These are phyloP conservation scores for Chara braunii DNA, from an alignment of 139 green algal species.

Conservation along the genomic window DNA sequence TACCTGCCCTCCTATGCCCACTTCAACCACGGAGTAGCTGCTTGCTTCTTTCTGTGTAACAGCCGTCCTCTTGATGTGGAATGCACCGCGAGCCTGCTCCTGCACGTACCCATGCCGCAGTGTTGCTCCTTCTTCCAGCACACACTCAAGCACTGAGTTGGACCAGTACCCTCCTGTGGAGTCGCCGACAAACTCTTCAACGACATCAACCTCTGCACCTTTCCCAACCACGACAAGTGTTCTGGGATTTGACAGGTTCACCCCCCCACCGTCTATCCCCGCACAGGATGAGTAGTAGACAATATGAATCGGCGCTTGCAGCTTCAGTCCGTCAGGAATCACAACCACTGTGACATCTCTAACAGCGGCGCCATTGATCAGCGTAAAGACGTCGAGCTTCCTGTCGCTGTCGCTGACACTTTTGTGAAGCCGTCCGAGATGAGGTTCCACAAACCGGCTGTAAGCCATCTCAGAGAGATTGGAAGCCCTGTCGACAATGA, in stretches of 20 bases:
- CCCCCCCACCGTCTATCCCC: not conserved
- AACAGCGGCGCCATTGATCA: conserved; percentile 21
- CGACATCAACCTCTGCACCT: conserved; percentile 27
- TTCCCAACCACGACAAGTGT: conserved; percentile 29
- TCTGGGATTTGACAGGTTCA: conserved; percentile 7
- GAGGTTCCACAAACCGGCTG: not conserved
- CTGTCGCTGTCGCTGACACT: not conserved
- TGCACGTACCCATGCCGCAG: conserved; percentile 33
- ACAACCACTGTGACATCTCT: conserved; percentile 13
- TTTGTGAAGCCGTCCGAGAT: not conserved
- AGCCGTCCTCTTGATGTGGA: conserved; percentile 32
- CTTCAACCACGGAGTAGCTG: conserved; percentile 15
- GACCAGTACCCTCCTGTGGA: not conserved
- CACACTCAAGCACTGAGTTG: conserved; percentile 31
- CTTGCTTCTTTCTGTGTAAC: conserved; percentile 21
- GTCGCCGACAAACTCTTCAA: conserved; percentile 17
- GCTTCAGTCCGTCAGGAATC: conserved; percentile 12
- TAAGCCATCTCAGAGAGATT: not conserved
- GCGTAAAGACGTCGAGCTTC: conserved; percentile 31
- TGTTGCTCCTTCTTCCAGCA: conserved; percentile 14
- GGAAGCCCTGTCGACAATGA: conserved; percentile 3
- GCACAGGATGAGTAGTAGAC: conserved; percentile 14
- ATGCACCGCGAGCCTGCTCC: conserved; percentile 14
- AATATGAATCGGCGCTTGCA: conserved; percentile 21
- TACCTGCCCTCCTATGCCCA: conserved; percentile 53